Conservation (phyloP, 495 filamentous ascomycete species). For the Penicillium longicatenatum region DNA sequence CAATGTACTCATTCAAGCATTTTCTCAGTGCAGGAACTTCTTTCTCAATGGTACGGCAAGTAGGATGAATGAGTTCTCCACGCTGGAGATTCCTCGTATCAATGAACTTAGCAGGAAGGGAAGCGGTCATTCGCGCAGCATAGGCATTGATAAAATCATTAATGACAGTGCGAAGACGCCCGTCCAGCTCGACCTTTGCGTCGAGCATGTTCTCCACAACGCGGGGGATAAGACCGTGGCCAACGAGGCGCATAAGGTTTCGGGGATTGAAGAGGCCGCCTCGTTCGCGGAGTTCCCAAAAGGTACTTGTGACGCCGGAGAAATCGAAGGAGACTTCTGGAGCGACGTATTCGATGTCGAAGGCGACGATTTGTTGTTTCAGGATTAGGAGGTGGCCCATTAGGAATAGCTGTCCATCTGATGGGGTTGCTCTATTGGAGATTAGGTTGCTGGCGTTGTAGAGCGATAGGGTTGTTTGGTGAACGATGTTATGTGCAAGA, state of each 20-base stretch:
- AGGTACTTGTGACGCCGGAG: constrained; percentile 73
- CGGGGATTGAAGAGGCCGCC: constrained; percentile 71
- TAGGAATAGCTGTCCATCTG: constrained; percentile 80
- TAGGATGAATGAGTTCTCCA: constrained; percentile 41
- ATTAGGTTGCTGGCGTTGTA: constrained; percentile 53
- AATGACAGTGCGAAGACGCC: constrained; percentile 72
- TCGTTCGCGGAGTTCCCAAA: constrained; percentile 70
- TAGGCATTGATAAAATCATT: constrained; percentile 72
- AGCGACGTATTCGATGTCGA: constrained; percentile 86
- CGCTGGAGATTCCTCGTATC: constrained; percentile 40
- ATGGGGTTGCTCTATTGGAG: constrained; percentile 53
- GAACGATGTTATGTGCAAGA: constrained; percentile 75
- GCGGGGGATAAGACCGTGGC: constrained; percentile 58
- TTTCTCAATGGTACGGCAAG: constrained; percentile 51
- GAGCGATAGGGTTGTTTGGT: constrained; percentile 70
- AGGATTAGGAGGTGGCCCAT: constrained; percentile 89
- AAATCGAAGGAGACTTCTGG: constrained; percentile 77
- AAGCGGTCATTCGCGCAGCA: constrained; percentile 56
- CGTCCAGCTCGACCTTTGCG: constrained; percentile 80
- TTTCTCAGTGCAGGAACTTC: constrained; percentile 56
- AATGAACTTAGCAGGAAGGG: constrained; percentile 46
- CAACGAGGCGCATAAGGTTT: constrained; percentile 60
- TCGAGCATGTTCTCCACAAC: constrained; percentile 72
- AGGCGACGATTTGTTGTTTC: constrained; percentile 87
- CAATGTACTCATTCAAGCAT: constrained; percentile 58